Evolutionary conservation across 192 early-diverging fungal species (phyloP).

Genomic region (Coemansia sp.): DNA sequence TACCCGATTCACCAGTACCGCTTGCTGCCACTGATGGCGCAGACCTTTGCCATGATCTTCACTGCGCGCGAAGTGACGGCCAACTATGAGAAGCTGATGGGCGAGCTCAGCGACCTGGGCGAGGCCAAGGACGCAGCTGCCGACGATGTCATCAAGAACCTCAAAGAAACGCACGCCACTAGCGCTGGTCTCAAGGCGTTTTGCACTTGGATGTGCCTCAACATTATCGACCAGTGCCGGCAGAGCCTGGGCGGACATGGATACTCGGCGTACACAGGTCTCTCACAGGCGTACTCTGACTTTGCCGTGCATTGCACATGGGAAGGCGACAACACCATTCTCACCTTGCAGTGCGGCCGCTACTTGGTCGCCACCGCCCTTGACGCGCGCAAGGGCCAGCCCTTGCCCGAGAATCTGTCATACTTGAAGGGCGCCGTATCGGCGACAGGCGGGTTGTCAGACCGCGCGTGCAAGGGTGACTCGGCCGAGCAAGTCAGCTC

Average conservation of each 20-base stretch:
- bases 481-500: slow-evolving; percentile 38
- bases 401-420: slow-evolving; percentile 72
- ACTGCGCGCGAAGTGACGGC: slow-evolving; percentile 80
- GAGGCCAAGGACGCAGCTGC: slow-evolving; percentile 60
- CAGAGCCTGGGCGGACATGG: slow-evolving; percentile 92
- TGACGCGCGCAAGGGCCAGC: slow-evolving; percentile 73
- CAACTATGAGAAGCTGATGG: slow-evolving; percentile 80
- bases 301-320: slow-evolving; percentile 91
- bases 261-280: slow-evolving; percentile 89
- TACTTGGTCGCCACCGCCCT: slow-evolving; percentile 77
- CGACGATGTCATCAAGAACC: slow-evolving; percentile 67
- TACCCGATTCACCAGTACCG: slow-evolving; percentile 94
- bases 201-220: slow-evolving; percentile 89
- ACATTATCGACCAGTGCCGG: slow-evolving; percentile 89
- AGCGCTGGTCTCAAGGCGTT: slow-evolving; percentile 91
- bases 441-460: slow-evolving; percentile 26
- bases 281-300: slow-evolving; percentile 81
- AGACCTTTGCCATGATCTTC: slow-evolving; percentile 89
- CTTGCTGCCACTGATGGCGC: slow-evolving; percentile 88
- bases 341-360: slow-evolving; percentile 85
- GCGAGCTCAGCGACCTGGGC: slow-evolving; percentile 67
- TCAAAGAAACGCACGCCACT: slow-evolving; percentile 92
- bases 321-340: slow-evolving; percentile 91
- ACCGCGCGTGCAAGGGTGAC: slow-evolving; percentile 26
- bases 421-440: slow-evolving; percentile 69